These are phyloP conservation scores for Hyaloperonospora arabidopsidis DNA, from an alignment of 352 stramenopile genomes.

Conservation along the genomic window DNA sequence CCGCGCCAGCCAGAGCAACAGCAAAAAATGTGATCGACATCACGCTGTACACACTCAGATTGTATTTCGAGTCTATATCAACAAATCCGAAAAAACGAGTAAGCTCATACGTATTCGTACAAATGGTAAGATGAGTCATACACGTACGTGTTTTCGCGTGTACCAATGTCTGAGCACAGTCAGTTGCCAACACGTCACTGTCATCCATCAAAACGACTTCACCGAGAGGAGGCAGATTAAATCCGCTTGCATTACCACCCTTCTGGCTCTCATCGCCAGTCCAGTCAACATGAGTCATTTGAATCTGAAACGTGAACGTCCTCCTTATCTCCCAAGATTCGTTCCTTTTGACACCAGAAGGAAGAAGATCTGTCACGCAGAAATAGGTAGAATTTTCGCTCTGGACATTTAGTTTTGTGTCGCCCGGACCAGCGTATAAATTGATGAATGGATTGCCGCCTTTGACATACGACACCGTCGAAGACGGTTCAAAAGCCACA, in stretches of 20 bases:
- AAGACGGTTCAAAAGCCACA: constrained; percentile 34
- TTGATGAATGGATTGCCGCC: constrained; percentile 74
- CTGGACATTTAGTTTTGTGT: constrained; percentile 39
- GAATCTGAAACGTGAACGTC: constrained; percentile 69
- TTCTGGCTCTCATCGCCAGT: constrained; percentile 16
- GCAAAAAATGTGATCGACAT: constrained; percentile 82
- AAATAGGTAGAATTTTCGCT: constrained; percentile 67
- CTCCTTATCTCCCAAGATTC: constrained; percentile 58
- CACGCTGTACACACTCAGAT: constrained; percentile 78
- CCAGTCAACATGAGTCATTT: constrained; percentile 53
- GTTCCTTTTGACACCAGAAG: constrained; percentile 49
- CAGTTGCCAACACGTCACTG: constrained; percentile 40
- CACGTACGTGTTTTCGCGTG: constrained; percentile 56
- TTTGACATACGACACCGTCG: constrained; percentile 53
- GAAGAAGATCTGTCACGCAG: constrained; percentile 59
- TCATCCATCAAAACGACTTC: constrained; percentile 59
- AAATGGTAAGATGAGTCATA: constrained; percentile 5
- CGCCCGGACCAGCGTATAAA: constrained; percentile 50
- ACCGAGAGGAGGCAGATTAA: constrained; percentile 41
- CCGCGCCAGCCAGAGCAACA: constrained; percentile 57
- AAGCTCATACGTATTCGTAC: constrained; percentile 1
- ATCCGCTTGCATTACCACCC: constrained; percentile 17
- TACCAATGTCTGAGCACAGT: constrained; percentile 64
- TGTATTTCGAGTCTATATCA: constrained; percentile 46
- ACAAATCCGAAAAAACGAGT: constrained; percentile 5